Conservation (phyloP, 2,329 filamentous ascomycete species). For the Dactylellina haptotyla region DNA sequence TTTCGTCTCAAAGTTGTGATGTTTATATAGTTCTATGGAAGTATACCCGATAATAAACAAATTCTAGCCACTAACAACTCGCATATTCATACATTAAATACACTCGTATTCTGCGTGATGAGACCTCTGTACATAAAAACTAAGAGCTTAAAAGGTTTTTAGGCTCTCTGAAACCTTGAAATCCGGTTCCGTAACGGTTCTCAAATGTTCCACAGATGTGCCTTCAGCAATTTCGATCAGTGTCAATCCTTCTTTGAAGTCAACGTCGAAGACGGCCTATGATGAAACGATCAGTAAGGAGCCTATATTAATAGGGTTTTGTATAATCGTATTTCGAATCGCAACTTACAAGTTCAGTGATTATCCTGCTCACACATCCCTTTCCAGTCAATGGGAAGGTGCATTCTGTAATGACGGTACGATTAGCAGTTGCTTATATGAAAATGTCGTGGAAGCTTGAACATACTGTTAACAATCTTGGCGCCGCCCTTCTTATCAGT, state of each 20-base stretch:
- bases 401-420: conserved; percentile 63
- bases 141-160: conserved; percentile 64
- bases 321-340: neutral
- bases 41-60: too few species aligned
- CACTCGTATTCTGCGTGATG: too few species aligned
- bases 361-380: conserved; percentile 75
- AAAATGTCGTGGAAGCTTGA: neutral
- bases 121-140: too few species aligned
- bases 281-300: conserved; percentile 59
- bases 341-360: conserved; percentile 73
- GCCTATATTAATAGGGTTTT: conserved; percentile 4
- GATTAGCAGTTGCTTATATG: neutral
- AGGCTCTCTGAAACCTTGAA: conserved; percentile 72
- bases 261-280: conserved; percentile 75
- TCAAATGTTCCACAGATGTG: conserved; percentile 74
- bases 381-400: conserved; percentile 73
- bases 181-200: conserved; percentile 74
- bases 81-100: too few species aligned
- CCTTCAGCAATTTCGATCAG: conserved; percentile 77
- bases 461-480: conserved; percentile 70
- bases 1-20: neutral
- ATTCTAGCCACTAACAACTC: too few species aligned
- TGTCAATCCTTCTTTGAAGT: conserved; percentile 71
- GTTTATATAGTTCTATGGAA: neutral
- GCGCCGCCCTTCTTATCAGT: conserved; percentile 74